Base-by-base conservation (phyloP, 345 rosid genomes). In the Syzygium grande region DNA sequence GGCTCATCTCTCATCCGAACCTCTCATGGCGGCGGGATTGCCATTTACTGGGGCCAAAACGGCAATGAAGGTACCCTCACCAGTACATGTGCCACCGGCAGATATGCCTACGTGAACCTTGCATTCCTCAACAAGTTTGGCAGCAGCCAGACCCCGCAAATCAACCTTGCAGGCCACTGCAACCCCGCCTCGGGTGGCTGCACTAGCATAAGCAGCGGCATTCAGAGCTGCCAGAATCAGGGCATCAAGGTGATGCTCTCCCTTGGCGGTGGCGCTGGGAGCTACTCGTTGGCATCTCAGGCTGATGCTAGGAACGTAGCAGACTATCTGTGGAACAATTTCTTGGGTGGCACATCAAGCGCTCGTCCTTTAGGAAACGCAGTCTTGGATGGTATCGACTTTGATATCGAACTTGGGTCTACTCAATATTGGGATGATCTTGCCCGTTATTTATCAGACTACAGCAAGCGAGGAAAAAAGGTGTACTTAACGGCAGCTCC, bases 81-180 rank as follows among this genome's bases (percentile, higher is more conserved):
- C n/a, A 80, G 86, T 79, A 91, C 95, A 0, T 94, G 96, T 85
- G 90, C 92, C 88, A 90, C 95, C 8, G 91, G 92, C 14, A 88
- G 78, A 85, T 94, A 92, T 77, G 51, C 91, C 73, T 90, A 88
- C 85, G 94, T 94, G 43, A 94, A 90, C 90, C 54, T 94, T 5
- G 94, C 96, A 16, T 93, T 94, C 88, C 96, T 94, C 84, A 87
- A 90, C 87, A 89, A 89, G 87, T 94, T 94, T 12, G 96, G 96
- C 85, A 86, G 79, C 4, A 94, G 95, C 49, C 93, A 86, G 56
- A 88, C 89, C 89, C 94, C 96, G 9, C 88, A 53, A 85, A 85
- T 94, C 84, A 92, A 93, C 90, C 93, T 94, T 19, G 94, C 94
- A 46, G 96, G 96, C 11, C 95, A 93, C 90, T 93, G 96, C 84